Base-by-base conservation (phyloP, 139 green algal species). In the Chlamydomonas sp. region DNA sequence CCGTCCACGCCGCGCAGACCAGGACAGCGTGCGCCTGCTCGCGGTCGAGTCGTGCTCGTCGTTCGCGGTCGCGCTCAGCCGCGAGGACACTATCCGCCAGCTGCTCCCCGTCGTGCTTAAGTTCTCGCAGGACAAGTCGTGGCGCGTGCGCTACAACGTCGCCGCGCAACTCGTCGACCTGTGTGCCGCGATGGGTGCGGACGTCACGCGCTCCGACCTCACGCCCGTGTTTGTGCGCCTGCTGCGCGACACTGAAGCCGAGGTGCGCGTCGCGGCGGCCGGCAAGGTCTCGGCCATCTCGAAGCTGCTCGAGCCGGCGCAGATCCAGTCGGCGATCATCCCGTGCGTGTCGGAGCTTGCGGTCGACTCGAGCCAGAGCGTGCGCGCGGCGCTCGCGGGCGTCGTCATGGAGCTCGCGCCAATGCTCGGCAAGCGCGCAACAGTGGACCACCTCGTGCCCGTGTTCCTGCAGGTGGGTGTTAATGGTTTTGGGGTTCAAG, bases 101-200 rank as follows among this genome's bases (percentile, higher is more conserved):
- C 79, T 99, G 31, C 71, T 99, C 31, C 93, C 94, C 0, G 80
- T 96, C n/a, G 85, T 97, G 50, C 78, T 91, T 60, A 88, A 85
- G 61, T 95, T 97, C 76, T 79, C 89, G 54, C 67, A 89, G 82
- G 95, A 99, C 84, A 97, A 97, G 76, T 97, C 89, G 2, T 99
- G 95, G 95, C 87, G 95, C n/a, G 95, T 99, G 39, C 81, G 95
- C 0, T 98, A 98, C 82, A 97, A 97, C 57, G 92, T 96, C 5
- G 92, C 91, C 22, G 80, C 88, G 58, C 91, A 98, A 79, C 76
- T 97, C 39, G 82, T 86, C 49, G 74, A 90, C 47, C 73, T 96
- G 16, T 92, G 82, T 34, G 91, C 96, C 49, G 87, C 87, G 8
- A 70, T 98, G 8, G 91, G 90, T 0, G 70, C 83, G 1, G 91